These are phyloP conservation scores for Aurantiochytrium sp. DNA, from an alignment of 108 stramenopile genomes.

Conservation along the genomic window DNA sequence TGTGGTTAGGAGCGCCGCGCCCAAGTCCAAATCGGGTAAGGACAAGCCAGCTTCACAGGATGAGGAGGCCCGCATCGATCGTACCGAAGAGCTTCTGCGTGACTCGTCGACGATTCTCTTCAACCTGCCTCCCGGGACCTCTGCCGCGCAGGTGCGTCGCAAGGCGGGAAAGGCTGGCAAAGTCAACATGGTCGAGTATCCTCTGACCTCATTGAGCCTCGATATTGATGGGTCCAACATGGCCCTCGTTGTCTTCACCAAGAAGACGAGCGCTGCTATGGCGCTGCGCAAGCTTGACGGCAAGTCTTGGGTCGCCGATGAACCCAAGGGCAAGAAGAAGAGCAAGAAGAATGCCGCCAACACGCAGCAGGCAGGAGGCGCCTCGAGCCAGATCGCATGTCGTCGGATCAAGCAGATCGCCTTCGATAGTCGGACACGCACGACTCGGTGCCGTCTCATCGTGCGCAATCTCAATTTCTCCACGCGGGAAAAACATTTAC, in stretches of 20 bases:
- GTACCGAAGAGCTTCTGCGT: background rate
- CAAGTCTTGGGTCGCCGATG: background rate
- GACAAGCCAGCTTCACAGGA: background rate
- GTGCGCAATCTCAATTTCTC: constrained; percentile 77
- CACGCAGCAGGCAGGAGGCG: background rate
- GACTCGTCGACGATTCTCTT: constrained; percentile 2
- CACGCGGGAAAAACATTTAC: constrained; percentile 64
- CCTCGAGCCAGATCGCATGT: background rate
- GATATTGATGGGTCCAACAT: background rate
- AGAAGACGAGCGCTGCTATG: background rate
- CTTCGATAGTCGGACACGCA: background rate
- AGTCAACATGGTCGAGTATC: background rate
- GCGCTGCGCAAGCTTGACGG: background rate
- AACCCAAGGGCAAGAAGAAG: constrained; percentile 3
- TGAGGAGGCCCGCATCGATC: background rate
- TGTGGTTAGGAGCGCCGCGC: background rate
- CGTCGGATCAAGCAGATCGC: background rate
- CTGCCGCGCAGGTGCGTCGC: background rate
- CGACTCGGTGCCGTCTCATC: constrained; percentile 54
- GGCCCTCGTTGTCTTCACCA: background rate
- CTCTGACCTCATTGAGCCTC: background rate
- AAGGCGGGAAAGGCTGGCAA: constrained; percentile 14
- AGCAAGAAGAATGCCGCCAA: background rate
- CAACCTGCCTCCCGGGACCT: background rate
- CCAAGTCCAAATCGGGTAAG: background rate